phyloP scores from a whole-genome alignment of 1,284 basidiomycete species.

The Irpex sp. region DNA sequence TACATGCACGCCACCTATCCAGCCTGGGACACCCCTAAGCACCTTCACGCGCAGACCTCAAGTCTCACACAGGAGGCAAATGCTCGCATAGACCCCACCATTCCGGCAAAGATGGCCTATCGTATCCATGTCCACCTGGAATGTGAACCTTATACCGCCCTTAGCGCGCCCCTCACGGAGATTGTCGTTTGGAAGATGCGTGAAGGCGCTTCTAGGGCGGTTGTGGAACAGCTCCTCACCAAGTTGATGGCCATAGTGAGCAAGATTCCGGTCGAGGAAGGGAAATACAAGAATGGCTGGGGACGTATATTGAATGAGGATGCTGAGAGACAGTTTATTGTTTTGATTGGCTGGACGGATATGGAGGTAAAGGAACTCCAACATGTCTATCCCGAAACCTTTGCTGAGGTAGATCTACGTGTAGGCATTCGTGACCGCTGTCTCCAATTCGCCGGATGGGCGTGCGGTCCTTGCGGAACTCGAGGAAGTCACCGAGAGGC shows the following conservation, averaged over 20 bases:
- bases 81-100: not conserved
- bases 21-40: conserved; percentile 10
- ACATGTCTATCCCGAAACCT: too few species aligned
- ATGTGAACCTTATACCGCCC: conserved; percentile 9
- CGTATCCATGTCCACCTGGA: conserved; percentile 7
- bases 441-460: conserved; percentile 10
- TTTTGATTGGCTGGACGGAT: conserved; percentile 14
- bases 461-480: conserved; percentile 8
- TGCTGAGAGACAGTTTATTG: conserved; percentile 8
- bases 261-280: conserved; percentile 8
- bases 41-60: not conserved
- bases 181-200: conserved; percentile 11
- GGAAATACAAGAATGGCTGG: conserved; percentile 12
- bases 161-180: conserved; percentile 10
- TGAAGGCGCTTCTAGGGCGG: conserved; percentile 1
- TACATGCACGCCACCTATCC: not conserved
- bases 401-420: too few species aligned
- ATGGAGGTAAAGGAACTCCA: conserved; percentile 8
- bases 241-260: conserved; percentile 8
- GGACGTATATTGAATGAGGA: conserved; percentile 9
- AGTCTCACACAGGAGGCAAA: not conserved
- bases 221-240: conserved; percentile 9
- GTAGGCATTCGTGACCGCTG: conserved; percentile 11
- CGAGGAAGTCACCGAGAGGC: conserved; percentile 5
- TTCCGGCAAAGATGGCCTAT: conserved; percentile 1